Evolutionary conservation across 208 protist species (phyloP).

Genomic region (Acanthamoeba lenticulata): DNA sequence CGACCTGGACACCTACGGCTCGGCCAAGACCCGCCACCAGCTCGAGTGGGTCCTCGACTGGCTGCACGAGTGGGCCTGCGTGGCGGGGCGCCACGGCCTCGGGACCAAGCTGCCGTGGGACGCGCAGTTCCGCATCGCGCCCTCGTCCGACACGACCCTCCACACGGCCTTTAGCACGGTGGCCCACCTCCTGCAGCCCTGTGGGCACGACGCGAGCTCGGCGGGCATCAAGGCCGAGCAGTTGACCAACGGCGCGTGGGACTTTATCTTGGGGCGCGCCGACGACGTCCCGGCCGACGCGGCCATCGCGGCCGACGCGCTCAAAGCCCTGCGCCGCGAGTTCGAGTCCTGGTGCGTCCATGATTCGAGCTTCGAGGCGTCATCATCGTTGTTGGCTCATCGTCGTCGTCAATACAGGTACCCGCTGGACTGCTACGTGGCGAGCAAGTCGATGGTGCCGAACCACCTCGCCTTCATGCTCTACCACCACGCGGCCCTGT

Average conservation of each 20-base stretch:
- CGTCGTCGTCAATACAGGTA: too few relatives aligned
- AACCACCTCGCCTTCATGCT: constrained; percentile 99
- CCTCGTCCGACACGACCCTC: constrained; percentile 99
- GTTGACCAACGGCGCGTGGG: constrained; percentile 93
- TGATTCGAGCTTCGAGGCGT: too few relatives aligned
- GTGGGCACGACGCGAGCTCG: constrained; percentile 83
- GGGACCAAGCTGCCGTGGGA: constrained; percentile 98
- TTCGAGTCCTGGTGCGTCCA: too few relatives aligned
- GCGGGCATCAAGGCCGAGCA: constrained; percentile 93
- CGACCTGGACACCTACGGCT: constrained; percentile 94
- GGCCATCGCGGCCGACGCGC: constrained; percentile 83
- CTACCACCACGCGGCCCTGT: constrained; percentile 99
- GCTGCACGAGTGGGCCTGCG: constrained; percentile 99
- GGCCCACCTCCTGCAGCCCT: constrained; percentile 96
- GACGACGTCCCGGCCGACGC: constrained; percentile 83
- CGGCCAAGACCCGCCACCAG: constrained; percentile 91
- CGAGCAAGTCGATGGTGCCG: constrained; percentile 99
- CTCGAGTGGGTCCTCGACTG: constrained; percentile 96
- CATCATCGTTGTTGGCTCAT: too few relatives aligned
- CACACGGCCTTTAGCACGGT: constrained; percentile 99
- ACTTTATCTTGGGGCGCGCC: constrained; percentile 94
- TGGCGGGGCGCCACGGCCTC: constrained; percentile 99
- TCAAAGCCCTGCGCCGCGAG: constrained; percentile 93
- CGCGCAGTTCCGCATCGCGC: constrained; percentile 98
- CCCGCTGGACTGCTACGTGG: constrained; percentile 98